phyloP scores from a whole-genome alignment of 345 rosid genomes.

The Lepidium sativum region DNA sequence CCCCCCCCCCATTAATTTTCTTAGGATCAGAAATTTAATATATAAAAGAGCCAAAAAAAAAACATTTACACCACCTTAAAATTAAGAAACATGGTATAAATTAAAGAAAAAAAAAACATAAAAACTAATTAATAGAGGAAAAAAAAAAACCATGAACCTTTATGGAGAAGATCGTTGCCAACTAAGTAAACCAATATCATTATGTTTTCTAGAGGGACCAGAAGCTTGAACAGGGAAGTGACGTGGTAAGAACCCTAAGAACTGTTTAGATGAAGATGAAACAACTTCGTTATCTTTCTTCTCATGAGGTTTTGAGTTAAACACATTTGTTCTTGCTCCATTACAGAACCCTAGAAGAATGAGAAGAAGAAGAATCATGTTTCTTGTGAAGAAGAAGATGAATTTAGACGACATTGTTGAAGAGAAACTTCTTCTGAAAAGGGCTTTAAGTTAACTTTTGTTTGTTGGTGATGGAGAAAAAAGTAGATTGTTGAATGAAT shows the following conservation, averaged over 20 bases:
- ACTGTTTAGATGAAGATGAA: slow-evolving; percentile 16
- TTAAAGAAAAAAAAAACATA: not conserved
- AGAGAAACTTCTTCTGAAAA: slow-evolving; percentile 1
- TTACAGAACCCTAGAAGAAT: slow-evolving; percentile 13
- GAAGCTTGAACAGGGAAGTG: slow-evolving; percentile 77
- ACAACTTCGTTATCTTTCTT: slow-evolving; percentile 10
- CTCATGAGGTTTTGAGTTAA: slow-evolving; percentile 10
- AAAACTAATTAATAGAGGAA: not conserved
- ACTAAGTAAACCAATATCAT: slow-evolving; percentile 62
- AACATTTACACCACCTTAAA: slow-evolving; percentile 14
- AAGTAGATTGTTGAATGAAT: slow-evolving; percentile 11
- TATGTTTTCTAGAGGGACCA: slow-evolving; percentile 93
- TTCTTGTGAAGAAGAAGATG: not conserved
- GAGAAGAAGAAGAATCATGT: slow-evolving; percentile 7
- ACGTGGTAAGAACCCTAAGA: slow-evolving; percentile 65
- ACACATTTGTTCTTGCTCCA: slow-evolving; percentile 23
- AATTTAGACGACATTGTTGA: slow-evolving; percentile 5
- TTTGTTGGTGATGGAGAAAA: slow-evolving; percentile 19
- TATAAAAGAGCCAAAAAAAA: too few species aligned
- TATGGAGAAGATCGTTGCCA: slow-evolving; percentile 36
- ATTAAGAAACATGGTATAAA: not conserved
- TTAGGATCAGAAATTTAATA: too few species aligned
- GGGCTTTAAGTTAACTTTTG: not conserved
- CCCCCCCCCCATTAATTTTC: not conserved
- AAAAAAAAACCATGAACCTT: not conserved